Conservation (phyloP, 176 grass and related monocot species). For the Thalia dealbata region DNA sequence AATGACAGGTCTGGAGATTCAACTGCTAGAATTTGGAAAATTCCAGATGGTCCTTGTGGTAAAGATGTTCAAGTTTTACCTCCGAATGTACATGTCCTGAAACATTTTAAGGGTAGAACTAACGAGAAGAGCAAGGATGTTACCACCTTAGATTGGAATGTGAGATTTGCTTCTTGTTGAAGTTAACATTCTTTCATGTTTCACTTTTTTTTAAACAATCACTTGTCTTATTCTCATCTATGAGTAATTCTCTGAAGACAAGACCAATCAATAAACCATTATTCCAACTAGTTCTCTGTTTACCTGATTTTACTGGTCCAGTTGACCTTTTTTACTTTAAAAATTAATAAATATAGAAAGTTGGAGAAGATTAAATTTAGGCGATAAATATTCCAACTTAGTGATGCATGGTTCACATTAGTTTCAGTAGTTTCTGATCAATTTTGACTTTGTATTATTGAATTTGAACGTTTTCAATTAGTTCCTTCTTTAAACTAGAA, state of each 20-base stretch:
- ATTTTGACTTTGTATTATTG: neutral
- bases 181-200: neutral
- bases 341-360: too few relatives aligned
- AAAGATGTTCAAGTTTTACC: slow-evolving; percentile 38
- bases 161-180: slow-evolving; percentile 21
- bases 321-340: too few relatives aligned
- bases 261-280: too few relatives aligned
- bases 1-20: slow-evolving; percentile 83
- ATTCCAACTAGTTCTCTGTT: too few relatives aligned
- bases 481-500: too few relatives aligned
- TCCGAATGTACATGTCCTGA: slow-evolving; percentile 74
- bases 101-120: slow-evolving; percentile 83
- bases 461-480: neutral
- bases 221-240: neutral
- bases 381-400: too few relatives aligned
- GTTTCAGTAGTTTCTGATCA: neutral
- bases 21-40: slow-evolving; percentile 96
- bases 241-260: too few relatives aligned
- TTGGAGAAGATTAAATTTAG: too few relatives aligned
- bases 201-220: neutral
- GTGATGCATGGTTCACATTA: neutral
- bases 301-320: too few relatives aligned
- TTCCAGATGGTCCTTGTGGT: slow-evolving; percentile 86
- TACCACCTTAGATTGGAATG: slow-evolving; percentile 97
- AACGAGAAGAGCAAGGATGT: slow-evolving; percentile 99